Evolutionary conservation across 495 filamentous ascomycete genomes (phyloP).

Genomic region (Talaromyces ruber): DNA sequence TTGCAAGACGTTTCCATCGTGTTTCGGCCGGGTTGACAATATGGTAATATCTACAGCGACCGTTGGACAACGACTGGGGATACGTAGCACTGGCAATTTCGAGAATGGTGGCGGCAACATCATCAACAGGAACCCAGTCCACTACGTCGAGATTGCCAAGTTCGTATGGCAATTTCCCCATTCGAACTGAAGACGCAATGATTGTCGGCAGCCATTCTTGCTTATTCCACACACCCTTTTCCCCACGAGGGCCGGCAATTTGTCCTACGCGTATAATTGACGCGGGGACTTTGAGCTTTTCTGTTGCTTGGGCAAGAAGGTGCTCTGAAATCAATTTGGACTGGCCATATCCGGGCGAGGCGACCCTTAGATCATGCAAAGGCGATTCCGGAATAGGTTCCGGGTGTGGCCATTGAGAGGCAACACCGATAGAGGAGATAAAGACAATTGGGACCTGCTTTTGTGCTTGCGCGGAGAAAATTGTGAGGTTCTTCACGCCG

Average conservation of each 20-base stretch:
- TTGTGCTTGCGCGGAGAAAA: slow-evolving; percentile 21
- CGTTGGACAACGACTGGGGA: not conserved
- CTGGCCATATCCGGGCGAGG: not conserved
- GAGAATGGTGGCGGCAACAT: not conserved
- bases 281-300: slow-evolving; percentile 22
- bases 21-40: not conserved
- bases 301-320: not conserved
- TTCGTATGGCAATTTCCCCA: slow-evolving; percentile 32
- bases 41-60: not conserved
- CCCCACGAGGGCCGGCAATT: slow-evolving; percentile 35
- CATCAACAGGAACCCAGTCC: not conserved
- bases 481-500: slow-evolving; percentile 39
- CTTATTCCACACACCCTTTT: slow-evolving; percentile 37
- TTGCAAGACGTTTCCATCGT: not conserved
- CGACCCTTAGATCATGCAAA: not conserved
- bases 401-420: not conserved
- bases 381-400: not conserved
- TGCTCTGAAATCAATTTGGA: not conserved
- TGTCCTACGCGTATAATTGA: slow-evolving; percentile 46
- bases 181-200: slow-evolving; percentile 29
- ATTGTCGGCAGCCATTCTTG: slow-evolving; percentile 45
- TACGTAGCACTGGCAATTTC: not conserved
- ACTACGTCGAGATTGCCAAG: slow-evolving; percentile 18
- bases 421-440: not conserved
- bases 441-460: not conserved